These are phyloP conservation scores for Termitomyces titanicus DNA, from an alignment of 768 basidiomycete genomes.

Conservation along the genomic window DNA sequence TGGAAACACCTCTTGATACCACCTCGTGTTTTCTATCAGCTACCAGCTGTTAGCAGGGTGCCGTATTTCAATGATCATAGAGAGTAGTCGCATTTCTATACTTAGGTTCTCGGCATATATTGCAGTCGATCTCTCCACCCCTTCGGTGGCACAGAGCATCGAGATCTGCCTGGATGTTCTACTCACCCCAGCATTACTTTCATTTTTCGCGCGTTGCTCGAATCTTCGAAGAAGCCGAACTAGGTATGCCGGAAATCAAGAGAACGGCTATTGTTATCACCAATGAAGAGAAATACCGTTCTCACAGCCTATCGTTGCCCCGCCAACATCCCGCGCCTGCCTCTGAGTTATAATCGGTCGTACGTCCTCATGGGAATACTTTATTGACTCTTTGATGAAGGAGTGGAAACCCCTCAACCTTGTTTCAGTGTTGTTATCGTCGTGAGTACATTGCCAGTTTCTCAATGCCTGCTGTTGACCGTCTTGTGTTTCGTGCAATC, in stretches of 20 bases:
- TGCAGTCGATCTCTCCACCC: neutral
- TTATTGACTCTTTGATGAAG: slow-evolving; percentile 58
- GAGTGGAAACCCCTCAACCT: slow-evolving; percentile 78
- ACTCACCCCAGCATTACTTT: slow-evolving; percentile 56
- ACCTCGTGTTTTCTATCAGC: too few species aligned
- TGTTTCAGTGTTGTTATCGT: slow-evolving; percentile 59
- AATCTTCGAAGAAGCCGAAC: slow-evolving; percentile 61
- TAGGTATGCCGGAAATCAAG: slow-evolving; percentile 54
- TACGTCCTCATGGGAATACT: slow-evolving; percentile 56
- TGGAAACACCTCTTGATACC: too few species aligned
- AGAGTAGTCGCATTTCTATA: too few species aligned
- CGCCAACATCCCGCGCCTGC: slow-evolving; percentile 7
- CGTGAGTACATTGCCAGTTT: slow-evolving; percentile 34
- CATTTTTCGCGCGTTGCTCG: slow-evolving; percentile 63
- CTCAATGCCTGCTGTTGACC: neutral
- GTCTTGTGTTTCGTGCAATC: slow-evolving; percentile 11
- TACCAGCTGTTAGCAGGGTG: neutral
- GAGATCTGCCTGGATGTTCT: slow-evolving; percentile 33
- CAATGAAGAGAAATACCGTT: slow-evolving; percentile 2
- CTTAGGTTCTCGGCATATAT: neutral
- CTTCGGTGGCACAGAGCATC: neutral
- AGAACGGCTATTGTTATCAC: slow-evolving; percentile 33
- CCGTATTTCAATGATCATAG: neutral
- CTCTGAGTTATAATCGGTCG: slow-evolving; percentile 14
- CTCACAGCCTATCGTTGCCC: too few species aligned